Conservation (phyloP, 208 protist species). For the Crithidia expoeki region DNA sequence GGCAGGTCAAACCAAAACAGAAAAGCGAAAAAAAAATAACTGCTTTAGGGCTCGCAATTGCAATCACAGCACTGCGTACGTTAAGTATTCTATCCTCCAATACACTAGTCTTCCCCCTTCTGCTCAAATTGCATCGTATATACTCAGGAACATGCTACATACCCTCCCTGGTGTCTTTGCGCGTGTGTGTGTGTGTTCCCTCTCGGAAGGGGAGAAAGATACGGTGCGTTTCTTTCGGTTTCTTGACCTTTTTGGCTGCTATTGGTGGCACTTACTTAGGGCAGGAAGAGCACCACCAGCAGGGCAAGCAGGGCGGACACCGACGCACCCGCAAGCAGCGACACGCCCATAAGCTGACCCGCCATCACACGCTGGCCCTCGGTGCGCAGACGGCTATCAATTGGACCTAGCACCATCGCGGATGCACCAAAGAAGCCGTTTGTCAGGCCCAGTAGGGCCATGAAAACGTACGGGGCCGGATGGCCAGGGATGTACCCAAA, state of each 20-base stretch:
- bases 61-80: too few species aligned
- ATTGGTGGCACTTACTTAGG: constrained; percentile 30
- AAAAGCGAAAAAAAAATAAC: constrained; percentile 6
- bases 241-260: neutral
- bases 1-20: neutral
- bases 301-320: constrained; percentile 65
- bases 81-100: too few species aligned
- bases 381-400: constrained; percentile 46
- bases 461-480: constrained; percentile 60
- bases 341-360: constrained; percentile 79
- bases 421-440: constrained; percentile 78
- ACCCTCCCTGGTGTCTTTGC: too few species aligned
- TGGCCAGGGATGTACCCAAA: constrained; percentile 76
- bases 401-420: constrained; percentile 86
- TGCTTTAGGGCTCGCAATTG: neutral
- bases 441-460: constrained; percentile 61
- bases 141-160: too few species aligned
- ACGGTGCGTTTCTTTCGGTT: neutral
- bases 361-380: constrained; percentile 80
- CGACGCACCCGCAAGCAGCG: constrained; percentile 68
- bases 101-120: too few species aligned
- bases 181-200: neutral
- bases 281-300: constrained; percentile 63
- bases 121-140: too few species aligned
- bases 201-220: neutral